Evolutionary conservation across 2,329 filamentous ascomycete species (phyloP), one percentile per base, ranked within the genome.

Genomic region (Aspergillus fructus): DNA sequence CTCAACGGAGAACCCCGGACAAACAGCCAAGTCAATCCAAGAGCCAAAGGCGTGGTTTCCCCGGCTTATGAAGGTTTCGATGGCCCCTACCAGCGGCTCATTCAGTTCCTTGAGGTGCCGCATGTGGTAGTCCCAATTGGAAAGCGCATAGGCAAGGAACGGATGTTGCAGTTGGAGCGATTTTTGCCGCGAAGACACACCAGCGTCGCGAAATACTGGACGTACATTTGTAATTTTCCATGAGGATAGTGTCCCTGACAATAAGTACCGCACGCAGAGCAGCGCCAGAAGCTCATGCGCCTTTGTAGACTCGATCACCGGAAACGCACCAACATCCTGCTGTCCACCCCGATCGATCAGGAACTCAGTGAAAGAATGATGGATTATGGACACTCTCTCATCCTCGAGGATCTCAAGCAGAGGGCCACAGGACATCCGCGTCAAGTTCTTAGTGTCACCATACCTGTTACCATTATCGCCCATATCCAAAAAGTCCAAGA

Each of bases 331-430:
- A 27, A 7, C 19, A 15, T 17, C 4, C 5, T 12, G 17, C 5
- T 24, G 34, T 13, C 63, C 52, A 17, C 45, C 53, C 11, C 30
- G 12, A n/a, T 62, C 74, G 2, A 71, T 68, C 11, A 81, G 60
- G 54, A 77, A 81, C 52, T 81, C 79, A 1, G 78, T 80, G 41
- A 81, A 77, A 1, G 78, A 80, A 52, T 81, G 78, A 58, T 81
- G 78, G 15, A 81, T 74, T 2, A 81, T 72, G 13, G 71, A 72
- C 4, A 81, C 60, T 0, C 75, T 78, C 56, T 80, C 78, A 51
- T 81, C 77, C 15, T 76, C 73, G 1, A 78, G 62, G 12, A 80
- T 68, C 57, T 81, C 76, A 0, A 81, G 62, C 39, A 81, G 61
- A 6, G 76, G 72, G 0, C 76, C 77, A 56, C 74, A 79, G 4